These are phyloP conservation scores for Colletotrichum sp. DNA, from an alignment of 2,329 filamentous ascomycete genomes.

Conservation along the genomic window DNA sequence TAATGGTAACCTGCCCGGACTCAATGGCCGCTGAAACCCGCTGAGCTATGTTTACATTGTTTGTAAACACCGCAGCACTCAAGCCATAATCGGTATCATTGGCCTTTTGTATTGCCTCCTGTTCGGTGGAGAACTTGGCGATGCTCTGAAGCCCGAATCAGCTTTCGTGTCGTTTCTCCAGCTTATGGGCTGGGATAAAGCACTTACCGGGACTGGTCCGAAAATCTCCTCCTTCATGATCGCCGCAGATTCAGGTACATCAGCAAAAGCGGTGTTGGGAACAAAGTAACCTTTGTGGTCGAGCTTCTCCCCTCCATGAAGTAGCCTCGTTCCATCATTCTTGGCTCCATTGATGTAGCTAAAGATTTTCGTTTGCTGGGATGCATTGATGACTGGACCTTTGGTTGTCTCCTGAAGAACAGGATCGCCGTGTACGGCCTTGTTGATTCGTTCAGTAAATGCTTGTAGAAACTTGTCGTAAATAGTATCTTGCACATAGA, in stretches of 20 bases:
- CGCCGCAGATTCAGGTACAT: background rate
- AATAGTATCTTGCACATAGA: background rate
- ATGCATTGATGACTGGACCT: background rate
- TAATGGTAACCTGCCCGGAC: background rate
- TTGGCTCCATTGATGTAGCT: background rate
- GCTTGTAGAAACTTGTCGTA: background rate
- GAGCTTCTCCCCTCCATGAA: background rate
- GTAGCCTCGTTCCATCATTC: background rate
- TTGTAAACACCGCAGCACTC: background rate
- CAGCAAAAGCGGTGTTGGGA: background rate
- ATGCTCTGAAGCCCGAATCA: background rate
- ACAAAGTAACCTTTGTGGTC: background rate
- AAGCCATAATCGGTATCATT: background rate
- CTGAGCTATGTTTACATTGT: background rate
- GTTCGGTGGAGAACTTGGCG: background rate
- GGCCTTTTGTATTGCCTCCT: background rate
- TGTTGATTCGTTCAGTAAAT: constrained; percentile 50
- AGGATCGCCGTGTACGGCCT: background rate
- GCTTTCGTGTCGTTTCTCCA: background rate
- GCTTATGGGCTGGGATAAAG: background rate
- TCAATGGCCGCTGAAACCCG: background rate
- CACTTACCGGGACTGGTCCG: background rate
- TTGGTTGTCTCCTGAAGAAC: background rate
- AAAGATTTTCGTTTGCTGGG: background rate
- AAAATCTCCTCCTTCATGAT: background rate